Base-by-base conservation (phyloP, 306 rosid genomes). In the Dryas alaskensis region DNA sequence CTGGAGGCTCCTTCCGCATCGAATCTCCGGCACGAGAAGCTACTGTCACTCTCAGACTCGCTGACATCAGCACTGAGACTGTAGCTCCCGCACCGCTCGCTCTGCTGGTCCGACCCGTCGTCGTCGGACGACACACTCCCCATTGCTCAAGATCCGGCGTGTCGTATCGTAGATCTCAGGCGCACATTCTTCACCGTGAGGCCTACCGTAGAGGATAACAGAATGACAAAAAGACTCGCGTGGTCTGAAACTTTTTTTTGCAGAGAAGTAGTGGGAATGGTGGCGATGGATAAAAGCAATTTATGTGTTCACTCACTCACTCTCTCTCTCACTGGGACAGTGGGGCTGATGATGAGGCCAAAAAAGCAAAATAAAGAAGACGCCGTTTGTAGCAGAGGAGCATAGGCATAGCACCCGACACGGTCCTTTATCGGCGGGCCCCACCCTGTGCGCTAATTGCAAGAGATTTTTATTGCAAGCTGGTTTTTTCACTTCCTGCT, bases 1-100 rank as follows among this genome's bases (percentile, higher is more conserved):
- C 87, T 87, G 2, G 97, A 90, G 42, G 96, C 96, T 4, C 96
- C 93, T 60, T 89, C 96, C 0, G 82, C 90, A 27, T 84, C 92
- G 50, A 87, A 90, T 42, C 93, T 88, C 37, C 96, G 89, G 16
- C 85, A 83, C 2, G 88, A 89, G 83, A 93, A 90, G 80, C 97
- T 90, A 57, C 96, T 86, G 62, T 86, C 89, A 43, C 98, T 93
- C 80, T 89, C 98, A 0, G 98, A 93, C 86, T 93, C 98, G 63
- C 98, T 93, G 53, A 93, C 85, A 65, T 93, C 98, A 27, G 98
- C 98, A 64, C 98, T 93, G 49, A 87, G 69, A 63, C 97, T 93
- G 80, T 93, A 93, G 70, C 97, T 92, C 0, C 96, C 98, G 43
- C 97, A 90, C 14, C 97, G 86, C 37, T 92, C 91, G 62, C 96